Evolutionary conservation across 148 eudicot species (phyloP).

Genomic region (Nepenthes gracilis): DNA sequence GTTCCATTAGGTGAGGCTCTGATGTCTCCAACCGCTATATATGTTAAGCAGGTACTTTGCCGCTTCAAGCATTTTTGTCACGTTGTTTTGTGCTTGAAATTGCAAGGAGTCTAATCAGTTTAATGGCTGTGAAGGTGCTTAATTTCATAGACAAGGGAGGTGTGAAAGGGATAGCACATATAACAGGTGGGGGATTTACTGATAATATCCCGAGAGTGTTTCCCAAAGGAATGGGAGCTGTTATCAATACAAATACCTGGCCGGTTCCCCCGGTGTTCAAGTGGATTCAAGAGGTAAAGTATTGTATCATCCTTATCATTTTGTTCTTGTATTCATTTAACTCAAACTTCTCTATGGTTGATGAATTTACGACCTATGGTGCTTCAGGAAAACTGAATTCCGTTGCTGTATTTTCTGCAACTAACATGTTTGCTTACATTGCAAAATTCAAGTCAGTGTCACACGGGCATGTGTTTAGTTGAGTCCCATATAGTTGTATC

Average conservation of each 20-base stretch:
- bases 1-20: constrained; percentile 70
- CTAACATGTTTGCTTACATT: too few species aligned
- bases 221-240: constrained; percentile 90
- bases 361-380: not conserved
- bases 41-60: constrained; percentile 71
- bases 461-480: not conserved
- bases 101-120: not conserved
- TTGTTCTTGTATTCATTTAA: not conserved
- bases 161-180: constrained; percentile 89
- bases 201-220: constrained; percentile 91
- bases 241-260: constrained; percentile 56
- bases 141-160: constrained; percentile 77
- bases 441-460: not conserved
- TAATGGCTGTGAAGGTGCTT: constrained; percentile 47
- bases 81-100: not conserved
- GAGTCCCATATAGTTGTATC: too few species aligned
- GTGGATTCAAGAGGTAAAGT: constrained; percentile 84
- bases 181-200: constrained; percentile 95
- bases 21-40: constrained; percentile 89
- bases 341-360: not conserved
- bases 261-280: constrained; percentile 78
- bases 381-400: too few species aligned
- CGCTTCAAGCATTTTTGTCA: not conserved
- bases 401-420: too few species aligned
- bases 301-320: not conserved